These are phyloP conservation scores for Serendipita sp. DNA, from an alignment of 768 basidiomycete species.

Conservation along the genomic window DNA sequence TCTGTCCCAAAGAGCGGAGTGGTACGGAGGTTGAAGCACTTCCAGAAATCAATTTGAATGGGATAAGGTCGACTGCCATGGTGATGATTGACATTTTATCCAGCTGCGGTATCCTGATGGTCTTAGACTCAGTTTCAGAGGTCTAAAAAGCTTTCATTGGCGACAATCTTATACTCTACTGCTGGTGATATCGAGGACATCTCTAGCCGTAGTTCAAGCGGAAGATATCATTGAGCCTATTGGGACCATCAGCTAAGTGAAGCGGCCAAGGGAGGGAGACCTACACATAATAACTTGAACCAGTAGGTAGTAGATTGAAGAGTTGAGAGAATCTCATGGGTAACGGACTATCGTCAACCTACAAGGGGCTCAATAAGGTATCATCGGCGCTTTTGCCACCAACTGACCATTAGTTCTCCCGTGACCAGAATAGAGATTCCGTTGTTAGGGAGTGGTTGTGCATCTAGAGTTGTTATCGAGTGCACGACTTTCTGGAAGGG, in stretches of 20 bases:
- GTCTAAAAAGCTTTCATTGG: not conserved
- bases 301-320: constrained; percentile 80
- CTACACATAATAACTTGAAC: constrained; percentile 66
- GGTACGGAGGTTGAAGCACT: too few relatives aligned
- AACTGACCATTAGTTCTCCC: constrained; percentile 51
- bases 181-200: not conserved
- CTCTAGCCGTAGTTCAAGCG: constrained; percentile 56
- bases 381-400: not conserved
- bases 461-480: constrained; percentile 66
- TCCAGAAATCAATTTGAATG: too few relatives aligned
- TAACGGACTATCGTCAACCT: constrained; percentile 70
- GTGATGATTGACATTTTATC: too few relatives aligned
- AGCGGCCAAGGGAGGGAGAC: constrained; percentile 15
- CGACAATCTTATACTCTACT: not conserved
- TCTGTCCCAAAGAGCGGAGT: too few relatives aligned
- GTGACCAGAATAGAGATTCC: constrained; percentile 71
- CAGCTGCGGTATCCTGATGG: too few relatives aligned
- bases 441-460: constrained; percentile 48
- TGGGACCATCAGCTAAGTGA: constrained; percentile 1
- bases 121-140: too few relatives aligned
- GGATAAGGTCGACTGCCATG: too few relatives aligned
- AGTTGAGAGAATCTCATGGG: constrained; percentile 83
- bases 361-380: not conserved
- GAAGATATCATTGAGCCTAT: constrained; percentile 79
- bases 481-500: constrained; percentile 75